Base-by-base conservation (phyloP, 352 stramenopile species). In the Globisporangium cystogenes region DNA sequence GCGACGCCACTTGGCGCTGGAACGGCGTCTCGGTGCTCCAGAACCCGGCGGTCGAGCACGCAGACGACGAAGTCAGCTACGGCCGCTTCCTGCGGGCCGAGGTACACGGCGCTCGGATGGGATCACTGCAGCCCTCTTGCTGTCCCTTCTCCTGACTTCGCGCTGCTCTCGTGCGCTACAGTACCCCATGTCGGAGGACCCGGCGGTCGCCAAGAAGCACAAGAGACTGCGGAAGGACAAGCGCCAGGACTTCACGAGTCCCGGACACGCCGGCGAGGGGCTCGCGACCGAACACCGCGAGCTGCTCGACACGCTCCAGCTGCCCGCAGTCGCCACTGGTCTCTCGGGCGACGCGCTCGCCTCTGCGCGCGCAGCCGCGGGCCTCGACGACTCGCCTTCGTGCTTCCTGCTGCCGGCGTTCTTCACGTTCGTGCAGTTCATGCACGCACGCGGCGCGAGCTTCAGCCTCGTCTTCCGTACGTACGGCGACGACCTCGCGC, bases 401-500 rank as follows among this genome's bases (percentile, higher is more conserved):
- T 80, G 61, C 46, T 91, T 88, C 51, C 73, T 91, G 18, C 59
- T 92, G 23, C 75, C 79, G 5, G 71, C 76, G 8, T 90, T 92
- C 47, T 86, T 89, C 50, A 53, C 46, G 11, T 51, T 92, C 12
- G 31, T 92, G 37, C 58, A 74, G 57, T 65, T 71, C 40, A 57
- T 90, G 15, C 72, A 90, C 33, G 47, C 48, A 15, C 60, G 73
- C 4, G 54, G 69, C 39, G 58, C 66, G 4, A 59, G 36, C n/a
- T 92, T 87, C 59, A 89, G 86, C 56, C 62, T 92, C 46, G 76
- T 92, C 33, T 92, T 92, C 51, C 78, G 82, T 7, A 92, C 82
- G 3, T 92, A 65, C 41, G 82, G 82, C 4, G 67, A 92, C 51
- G 82, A 92, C 37, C 53, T 92, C 14, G 62, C 70, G 54, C 71